Percentiles rank a stretch among this genome's conserved stretches.
These are phyloP conservation scores for Monilinia polystroma DNA, from an alignment of 2,329 filamentous ascomycete species.

Conservation along the genomic window DNA sequence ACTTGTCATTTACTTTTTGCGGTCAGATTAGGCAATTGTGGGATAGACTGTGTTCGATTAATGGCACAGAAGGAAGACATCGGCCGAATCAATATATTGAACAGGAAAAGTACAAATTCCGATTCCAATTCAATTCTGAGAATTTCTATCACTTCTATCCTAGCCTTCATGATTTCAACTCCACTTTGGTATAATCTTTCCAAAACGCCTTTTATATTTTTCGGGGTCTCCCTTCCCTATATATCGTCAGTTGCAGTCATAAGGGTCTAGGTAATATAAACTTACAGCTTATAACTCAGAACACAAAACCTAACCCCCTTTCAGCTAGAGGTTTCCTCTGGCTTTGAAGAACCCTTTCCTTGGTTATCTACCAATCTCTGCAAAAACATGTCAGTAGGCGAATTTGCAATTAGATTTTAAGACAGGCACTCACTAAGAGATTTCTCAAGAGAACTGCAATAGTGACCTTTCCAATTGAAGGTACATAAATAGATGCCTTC, in stretches of 20 bases:
- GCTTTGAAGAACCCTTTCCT: constrained; percentile 1
- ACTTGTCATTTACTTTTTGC: not conserved
- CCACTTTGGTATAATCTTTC: constrained; percentile 16
- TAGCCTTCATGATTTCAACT: constrained; percentile 1
- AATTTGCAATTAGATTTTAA: not conserved
- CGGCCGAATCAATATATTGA: not conserved
- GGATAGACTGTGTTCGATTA: not conserved
- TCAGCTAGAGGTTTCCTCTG: not conserved
- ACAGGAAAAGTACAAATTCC: not conserved
- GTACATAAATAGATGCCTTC: constrained; percentile 94
- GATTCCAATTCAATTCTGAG: not conserved
- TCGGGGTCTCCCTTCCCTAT: not conserved
- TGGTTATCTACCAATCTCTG: constrained; percentile 22
- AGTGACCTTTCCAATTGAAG: constrained; percentile 95
- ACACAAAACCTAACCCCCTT: not conserved
- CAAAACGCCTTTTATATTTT: constrained; percentile 9
- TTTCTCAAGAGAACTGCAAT: constrained; percentile 90
- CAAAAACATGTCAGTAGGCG: not conserved
- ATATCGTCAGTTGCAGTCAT: not conserved
- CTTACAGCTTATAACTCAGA: not conserved
- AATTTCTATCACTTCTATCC: not conserved
- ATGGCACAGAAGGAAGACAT: not conserved
- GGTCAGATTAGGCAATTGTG: not conserved
- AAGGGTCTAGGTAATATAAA: not conserved
- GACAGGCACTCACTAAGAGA: constrained; percentile 52